Evolutionary conservation across 371 early-diverging fungal species (phyloP), one percentile per base, ranked within the genome.

Genomic region (Mortierella sp.): DNA sequence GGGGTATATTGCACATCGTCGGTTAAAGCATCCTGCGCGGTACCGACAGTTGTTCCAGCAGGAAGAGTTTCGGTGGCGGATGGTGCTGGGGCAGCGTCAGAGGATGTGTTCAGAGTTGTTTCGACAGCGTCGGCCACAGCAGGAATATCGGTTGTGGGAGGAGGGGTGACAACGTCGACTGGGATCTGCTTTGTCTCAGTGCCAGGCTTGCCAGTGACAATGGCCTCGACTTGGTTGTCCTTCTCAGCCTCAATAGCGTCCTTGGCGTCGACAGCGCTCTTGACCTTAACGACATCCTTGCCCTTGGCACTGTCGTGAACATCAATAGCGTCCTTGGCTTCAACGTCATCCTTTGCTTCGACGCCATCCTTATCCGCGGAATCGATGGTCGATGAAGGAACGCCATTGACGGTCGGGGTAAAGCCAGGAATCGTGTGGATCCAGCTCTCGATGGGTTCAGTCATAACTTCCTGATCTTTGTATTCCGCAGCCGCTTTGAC

Each of bases 401-500:
- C 70, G 10, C 52, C 45, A 10, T 74, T 68, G 63, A 73, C n/a
- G 7, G 68, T 24, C 9, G 55, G 45, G 21, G 50, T 7, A 55
- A 85, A 44, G 28, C 77, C 80, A n/a, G 86, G 86, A n/a, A 87
- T 42, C 19, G 80, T 80, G 47, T 78, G 87, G 55, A 87, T 80
- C 87, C 87, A 87, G 74, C 80, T 80, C 74, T 87, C 83, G 44
- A 87, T 82, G 3, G 87, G 83, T 70, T 87, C 87, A 4, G 87
- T 87, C 87, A 83, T 87, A 2, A 71, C 76, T 34, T 82, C 87
- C 70, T 87, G 83, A 55, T 87, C 87, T 57, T 80, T 87, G 77
- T 55, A 80, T 52, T 83, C 87, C 0, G 52, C 75, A 31, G 60
- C 24, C 13, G 79, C 54, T 73, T 80, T 87, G 63, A 71, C 14